phyloP scores from a whole-genome alignment of 306 rosid genomes.

The Acmispon strigosus region DNA sequence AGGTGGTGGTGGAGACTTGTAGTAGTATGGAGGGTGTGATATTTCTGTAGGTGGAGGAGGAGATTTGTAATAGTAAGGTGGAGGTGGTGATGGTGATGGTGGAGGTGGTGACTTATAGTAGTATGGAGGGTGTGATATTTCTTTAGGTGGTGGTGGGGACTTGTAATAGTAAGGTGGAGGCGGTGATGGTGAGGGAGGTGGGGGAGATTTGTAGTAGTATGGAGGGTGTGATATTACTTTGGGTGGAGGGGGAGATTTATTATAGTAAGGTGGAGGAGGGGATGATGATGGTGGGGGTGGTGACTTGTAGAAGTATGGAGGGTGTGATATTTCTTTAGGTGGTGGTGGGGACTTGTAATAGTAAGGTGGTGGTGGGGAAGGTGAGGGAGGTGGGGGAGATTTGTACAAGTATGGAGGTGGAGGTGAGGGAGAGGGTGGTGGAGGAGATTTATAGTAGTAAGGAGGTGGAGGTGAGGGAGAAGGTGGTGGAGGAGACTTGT shows the following conservation, averaged over 20 bases:
- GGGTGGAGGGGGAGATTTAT: constrained; percentile 53
- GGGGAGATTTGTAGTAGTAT: constrained; percentile 42
- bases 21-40: neutral
- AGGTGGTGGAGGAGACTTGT: neutral
- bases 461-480: neutral
- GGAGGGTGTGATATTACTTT: constrained; percentile 8
- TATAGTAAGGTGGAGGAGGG: neutral
- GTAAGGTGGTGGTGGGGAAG: neutral
- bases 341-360: neutral
- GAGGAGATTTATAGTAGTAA: neutral
- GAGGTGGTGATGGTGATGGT: neutral
- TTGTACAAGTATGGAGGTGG: neutral
- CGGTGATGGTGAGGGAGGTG: neutral
- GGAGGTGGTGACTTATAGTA: neutral
- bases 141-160: neutral
- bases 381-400: constrained; percentile 14
- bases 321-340: constrained; percentile 21
- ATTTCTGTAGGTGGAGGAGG: neutral
- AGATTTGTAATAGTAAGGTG: neutral
- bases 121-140: neutral
- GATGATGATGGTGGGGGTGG: constrained; percentile 20
- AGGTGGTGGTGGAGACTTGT: constrained; percentile 4
- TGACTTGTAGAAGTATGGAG: constrained; percentile 23
- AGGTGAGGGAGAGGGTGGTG: neutral
- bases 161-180: neutral